Conservation (phyloP, 352 stramenopile species). For the Phytopythium kandeliae region DNA sequence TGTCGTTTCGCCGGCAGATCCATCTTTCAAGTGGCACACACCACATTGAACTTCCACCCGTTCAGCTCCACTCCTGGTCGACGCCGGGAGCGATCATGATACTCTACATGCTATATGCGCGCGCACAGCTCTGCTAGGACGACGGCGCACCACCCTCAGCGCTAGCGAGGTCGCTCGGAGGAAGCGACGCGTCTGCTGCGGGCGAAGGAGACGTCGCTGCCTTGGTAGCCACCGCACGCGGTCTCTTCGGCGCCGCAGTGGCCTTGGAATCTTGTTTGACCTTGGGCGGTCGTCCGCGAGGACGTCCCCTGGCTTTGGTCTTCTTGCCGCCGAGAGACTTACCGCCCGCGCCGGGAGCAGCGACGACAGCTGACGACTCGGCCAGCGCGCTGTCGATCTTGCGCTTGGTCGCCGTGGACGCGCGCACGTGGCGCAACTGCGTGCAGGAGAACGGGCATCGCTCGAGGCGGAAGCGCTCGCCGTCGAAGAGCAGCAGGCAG, state of each 20-base stretch:
- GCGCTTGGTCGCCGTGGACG: constrained; percentile 12
- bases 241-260: neutral
- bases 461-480: constrained; percentile 57
- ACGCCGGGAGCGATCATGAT: too few species aligned
- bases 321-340: constrained; percentile 5
- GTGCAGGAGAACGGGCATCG: constrained; percentile 59
- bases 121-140: too few species aligned
- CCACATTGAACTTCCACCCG: neutral
- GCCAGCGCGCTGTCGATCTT: neutral
- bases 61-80: too few species aligned
- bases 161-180: too few species aligned
- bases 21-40: constrained; percentile 6
- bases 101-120: too few species aligned
- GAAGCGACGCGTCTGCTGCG: too few species aligned
- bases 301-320: neutral
- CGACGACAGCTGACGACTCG: neutral
- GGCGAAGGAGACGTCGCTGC: too few species aligned
- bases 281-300: neutral
- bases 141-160: too few species aligned
- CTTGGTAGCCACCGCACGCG: too few species aligned
- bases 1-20: constrained; percentile 4
- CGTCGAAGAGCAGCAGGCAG: constrained; percentile 79
- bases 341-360: constrained; percentile 1
- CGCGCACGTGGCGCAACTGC: constrained; percentile 71
- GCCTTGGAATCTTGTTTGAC: neutral